Conservation (phyloP, 2,329 filamentous ascomycete species). For the Seiridium cupressi region DNA sequence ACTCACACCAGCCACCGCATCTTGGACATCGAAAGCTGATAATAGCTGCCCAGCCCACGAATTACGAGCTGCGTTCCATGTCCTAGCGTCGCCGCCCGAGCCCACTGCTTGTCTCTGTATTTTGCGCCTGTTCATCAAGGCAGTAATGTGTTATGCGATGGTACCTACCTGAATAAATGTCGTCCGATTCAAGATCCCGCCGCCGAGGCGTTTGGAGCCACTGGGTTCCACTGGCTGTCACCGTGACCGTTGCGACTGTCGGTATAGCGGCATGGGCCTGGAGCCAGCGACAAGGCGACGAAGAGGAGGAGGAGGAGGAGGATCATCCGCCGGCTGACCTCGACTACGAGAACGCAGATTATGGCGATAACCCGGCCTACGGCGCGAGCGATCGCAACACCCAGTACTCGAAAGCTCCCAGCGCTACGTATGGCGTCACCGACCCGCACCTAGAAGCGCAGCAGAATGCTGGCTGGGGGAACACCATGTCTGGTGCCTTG, state of each 20-base stretch:
- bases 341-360: slow-evolving; percentile 47
- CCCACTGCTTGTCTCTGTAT: neutral
- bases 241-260: slow-evolving; percentile 81
- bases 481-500: slow-evolving; percentile 77
- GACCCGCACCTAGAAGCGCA: slow-evolving; percentile 31
- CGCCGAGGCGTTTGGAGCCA: slow-evolving; percentile 68
- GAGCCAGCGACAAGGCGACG: slow-evolving; percentile 79
- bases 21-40: neutral
- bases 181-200: slow-evolving; percentile 57
- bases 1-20: neutral
- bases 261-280: slow-evolving; percentile 90
- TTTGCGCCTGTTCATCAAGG: neutral
- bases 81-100: neutral
- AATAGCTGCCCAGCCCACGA: slow-evolving; percentile 1
- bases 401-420: slow-evolving; percentile 36
- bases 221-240: slow-evolving; percentile 86
- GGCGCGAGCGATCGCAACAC: slow-evolving; percentile 35
- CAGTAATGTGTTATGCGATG: slow-evolving; percentile 3
- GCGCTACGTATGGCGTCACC: slow-evolving; percentile 40
- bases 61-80: neutral
- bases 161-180: slow-evolving; percentile 40
- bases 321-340: slow-evolving; percentile 49
- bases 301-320: slow-evolving; percentile 66
- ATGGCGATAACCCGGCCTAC: slow-evolving; percentile 50
- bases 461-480: slow-evolving; percentile 59